Percentiles rank a stretch among this genome's conserved stretches.
These are phyloP conservation scores for Sporothrix curviconia DNA, from an alignment of 2,329 filamentous ascomycete genomes.

Conservation along the genomic window DNA sequence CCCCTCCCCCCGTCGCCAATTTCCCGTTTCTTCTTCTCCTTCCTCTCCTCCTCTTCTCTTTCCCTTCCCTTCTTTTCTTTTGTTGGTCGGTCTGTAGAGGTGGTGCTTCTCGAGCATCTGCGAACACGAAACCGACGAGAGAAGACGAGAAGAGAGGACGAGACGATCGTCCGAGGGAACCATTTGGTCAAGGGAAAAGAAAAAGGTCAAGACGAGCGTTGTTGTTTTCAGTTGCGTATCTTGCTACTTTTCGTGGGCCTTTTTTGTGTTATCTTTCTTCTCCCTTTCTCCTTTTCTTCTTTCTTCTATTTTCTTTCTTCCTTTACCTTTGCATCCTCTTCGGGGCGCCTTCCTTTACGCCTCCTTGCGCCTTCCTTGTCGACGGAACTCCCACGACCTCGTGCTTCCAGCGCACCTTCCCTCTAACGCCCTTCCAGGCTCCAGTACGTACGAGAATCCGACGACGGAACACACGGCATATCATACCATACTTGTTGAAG, in stretches of 20 bases:
- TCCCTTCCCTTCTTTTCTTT: not conserved
- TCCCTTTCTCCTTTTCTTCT: not conserved
- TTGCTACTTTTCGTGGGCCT: not conserved
- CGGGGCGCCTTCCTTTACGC: too few relatives aligned
- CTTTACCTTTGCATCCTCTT: not conserved
- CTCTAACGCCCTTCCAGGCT: not conserved
- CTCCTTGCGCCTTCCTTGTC: not conserved
- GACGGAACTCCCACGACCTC: not conserved
- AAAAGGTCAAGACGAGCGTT: not conserved
- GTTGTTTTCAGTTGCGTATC: not conserved
- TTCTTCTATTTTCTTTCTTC: not conserved
- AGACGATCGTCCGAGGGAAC: not conserved
- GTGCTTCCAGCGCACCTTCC: not conserved
- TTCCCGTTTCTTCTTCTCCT: slow-evolving; percentile 9
- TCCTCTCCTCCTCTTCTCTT: not conserved
- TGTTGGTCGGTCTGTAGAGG: slow-evolving; percentile 11
- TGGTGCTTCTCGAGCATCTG: slow-evolving; percentile 15
- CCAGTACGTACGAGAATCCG: not conserved
- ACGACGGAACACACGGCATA: not conserved
- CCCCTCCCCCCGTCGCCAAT: slow-evolving; percentile 9
- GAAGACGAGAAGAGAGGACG: slow-evolving; percentile 9
- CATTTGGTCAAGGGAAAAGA: not conserved
- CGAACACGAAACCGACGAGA: slow-evolving; percentile 1
- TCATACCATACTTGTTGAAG: not conserved
- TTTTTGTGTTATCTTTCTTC: not conserved